A percentile compares a stretch with the other conserved stretches of the same genome.
phyloP scores from a whole-genome alignment of 306 rosid genomes.

The Medicago ruthenica region DNA sequence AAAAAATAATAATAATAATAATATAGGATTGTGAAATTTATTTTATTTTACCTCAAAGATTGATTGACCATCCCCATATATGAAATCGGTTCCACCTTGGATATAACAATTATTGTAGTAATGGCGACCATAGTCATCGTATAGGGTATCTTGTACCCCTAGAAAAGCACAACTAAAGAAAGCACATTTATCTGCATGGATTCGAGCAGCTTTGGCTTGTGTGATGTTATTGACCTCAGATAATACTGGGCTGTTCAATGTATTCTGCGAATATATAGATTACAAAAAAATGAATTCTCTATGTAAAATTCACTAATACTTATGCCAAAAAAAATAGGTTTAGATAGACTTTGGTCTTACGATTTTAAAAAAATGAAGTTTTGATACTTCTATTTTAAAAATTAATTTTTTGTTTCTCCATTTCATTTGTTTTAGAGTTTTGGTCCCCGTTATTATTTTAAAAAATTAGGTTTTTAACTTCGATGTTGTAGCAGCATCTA shows the following conservation, averaged over 20 bases:
- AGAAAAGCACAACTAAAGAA: conserved; percentile 42
- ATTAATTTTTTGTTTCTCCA: no score
- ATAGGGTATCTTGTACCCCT: conserved; percentile 63
- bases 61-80: conserved; percentile 54
- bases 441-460: no score
- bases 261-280: conserved; percentile 45
- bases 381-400: no score
- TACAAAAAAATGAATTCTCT: neutral
- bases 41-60: conserved; percentile 50
- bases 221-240: neutral
- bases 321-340: neutral
- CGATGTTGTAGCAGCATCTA: no score
- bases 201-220: conserved; percentile 48
- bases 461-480: no score
- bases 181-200: conserved; percentile 48
- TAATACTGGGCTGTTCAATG: conserved; percentile 29
- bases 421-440: no score
- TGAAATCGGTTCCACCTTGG: conserved; percentile 58
- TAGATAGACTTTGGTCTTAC: neutral
- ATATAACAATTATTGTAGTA: conserved; percentile 50
- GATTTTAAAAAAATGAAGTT: no score
- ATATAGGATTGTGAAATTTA: no score
- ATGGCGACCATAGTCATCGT: conserved; percentile 55
- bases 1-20: no score
- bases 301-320: neutral